Evolutionary conservation across 2,329 filamentous ascomycete species (phyloP).

Genomic region (Cercospora beticola): DNA sequence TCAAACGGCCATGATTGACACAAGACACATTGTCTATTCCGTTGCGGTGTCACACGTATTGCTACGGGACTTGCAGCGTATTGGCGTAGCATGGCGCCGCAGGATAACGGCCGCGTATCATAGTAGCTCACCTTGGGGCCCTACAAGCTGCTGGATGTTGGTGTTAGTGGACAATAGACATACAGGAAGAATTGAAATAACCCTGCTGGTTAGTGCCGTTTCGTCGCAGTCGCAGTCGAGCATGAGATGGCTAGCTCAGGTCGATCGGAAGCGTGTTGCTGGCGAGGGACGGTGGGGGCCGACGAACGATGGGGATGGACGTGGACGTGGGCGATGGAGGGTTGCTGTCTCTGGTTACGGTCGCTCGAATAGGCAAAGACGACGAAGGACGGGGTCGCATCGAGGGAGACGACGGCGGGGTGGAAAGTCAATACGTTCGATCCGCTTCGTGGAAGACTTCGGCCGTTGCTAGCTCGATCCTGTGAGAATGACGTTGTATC

Average conservation of each 20-base stretch:
- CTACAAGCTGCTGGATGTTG: neutral
- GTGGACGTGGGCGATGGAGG: slow-evolving; percentile 8
- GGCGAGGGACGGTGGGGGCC: slow-evolving; percentile 9
- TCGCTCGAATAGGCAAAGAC: slow-evolving; percentile 10
- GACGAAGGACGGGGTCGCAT: slow-evolving; percentile 16
- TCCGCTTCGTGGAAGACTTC: slow-evolving; percentile 18
- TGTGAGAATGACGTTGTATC: slow-evolving; percentile 19
- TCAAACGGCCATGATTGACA: neutral
- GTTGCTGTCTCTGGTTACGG: slow-evolving; percentile 4
- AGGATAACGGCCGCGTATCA: too few species aligned
- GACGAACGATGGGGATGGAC: slow-evolving; percentile 7
- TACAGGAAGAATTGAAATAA: neutral
- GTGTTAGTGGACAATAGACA: neutral
- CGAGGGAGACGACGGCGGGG: slow-evolving; percentile 20
- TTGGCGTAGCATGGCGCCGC: neutral
- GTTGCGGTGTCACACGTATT: neutral
- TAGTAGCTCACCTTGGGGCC: neutral
- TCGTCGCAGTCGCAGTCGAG: slow-evolving; percentile 14
- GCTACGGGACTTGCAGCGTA: neutral
- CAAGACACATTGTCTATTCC: neutral
- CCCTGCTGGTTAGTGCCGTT: neutral
- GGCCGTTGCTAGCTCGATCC: slow-evolving; percentile 17
- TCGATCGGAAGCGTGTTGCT: slow-evolving; percentile 16
- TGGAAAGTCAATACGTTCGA: slow-evolving; percentile 18
- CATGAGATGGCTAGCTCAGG: slow-evolving; percentile 17